Conservation (phyloP, 2,329 filamentous ascomycete genomes). For the Ceratocystis eucalypticola region DNA sequence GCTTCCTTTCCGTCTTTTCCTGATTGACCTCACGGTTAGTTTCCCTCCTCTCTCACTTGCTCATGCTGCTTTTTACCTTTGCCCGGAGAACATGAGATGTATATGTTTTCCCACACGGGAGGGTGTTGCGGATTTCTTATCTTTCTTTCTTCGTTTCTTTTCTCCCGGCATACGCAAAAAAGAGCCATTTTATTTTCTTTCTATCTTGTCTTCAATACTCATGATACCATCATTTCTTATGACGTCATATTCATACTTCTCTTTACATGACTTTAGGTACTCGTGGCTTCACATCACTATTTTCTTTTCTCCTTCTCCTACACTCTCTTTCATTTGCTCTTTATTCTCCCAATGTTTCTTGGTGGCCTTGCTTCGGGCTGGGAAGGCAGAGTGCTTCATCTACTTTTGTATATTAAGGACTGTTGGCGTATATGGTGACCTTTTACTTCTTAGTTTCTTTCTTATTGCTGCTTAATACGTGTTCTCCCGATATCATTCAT, state of each 20-base stretch:
- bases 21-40: neutral
- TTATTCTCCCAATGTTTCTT: neutral
- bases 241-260: constrained; percentile 7
- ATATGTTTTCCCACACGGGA: too few relatives aligned
- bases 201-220: constrained; percentile 6
- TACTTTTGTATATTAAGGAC: constrained; percentile 9
- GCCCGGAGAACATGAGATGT: too few relatives aligned
- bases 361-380: neutral
- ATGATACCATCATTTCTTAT: constrained; percentile 15
- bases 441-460: constrained; percentile 1
- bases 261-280: neutral
- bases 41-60: neutral
- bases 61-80: too few relatives aligned
- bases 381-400: neutral
- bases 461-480: neutral
- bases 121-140: neutral
- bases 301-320: neutral
- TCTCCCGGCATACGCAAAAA: too few relatives aligned
- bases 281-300: neutral
- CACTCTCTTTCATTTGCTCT: neutral
- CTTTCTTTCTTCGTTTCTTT: neutral
- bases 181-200: constrained; percentile 1
- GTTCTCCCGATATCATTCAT: neutral
- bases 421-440: neutral
- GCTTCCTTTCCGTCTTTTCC: neutral